Conservation (phyloP, 352 stramenopile species). For the Pythium utonaiense region DNA sequence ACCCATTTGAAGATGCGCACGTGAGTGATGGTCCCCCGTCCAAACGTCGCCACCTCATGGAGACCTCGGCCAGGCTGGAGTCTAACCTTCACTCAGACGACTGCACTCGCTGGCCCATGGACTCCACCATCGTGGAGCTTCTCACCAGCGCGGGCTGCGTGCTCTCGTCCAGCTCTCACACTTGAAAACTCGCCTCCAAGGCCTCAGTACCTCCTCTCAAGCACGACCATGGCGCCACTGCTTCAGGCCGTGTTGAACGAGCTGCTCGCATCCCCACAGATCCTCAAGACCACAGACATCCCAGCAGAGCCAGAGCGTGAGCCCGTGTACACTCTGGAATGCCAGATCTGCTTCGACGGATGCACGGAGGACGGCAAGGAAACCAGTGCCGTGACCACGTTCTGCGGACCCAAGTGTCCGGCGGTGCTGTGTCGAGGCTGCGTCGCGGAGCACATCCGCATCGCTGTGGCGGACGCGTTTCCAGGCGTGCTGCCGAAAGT, state of each 20-base stretch:
- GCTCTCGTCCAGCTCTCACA: too few relatives aligned
- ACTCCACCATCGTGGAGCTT: too few relatives aligned
- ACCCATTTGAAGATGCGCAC: too few relatives aligned
- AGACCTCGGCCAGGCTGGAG: too few relatives aligned
- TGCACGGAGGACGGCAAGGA: not conserved
- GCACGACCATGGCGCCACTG: constrained; percentile 7
- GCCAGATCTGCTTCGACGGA: constrained; percentile 25
- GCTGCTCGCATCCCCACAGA: constrained; percentile 1
- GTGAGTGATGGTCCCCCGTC: too few relatives aligned
- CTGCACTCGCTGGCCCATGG: too few relatives aligned
- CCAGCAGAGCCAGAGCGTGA: not conserved
- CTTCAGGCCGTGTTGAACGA: not conserved
- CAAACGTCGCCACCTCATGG: too few relatives aligned
- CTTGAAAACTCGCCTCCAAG: too few relatives aligned
- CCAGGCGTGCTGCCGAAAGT: constrained; percentile 21
- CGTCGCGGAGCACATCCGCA: constrained; percentile 14
- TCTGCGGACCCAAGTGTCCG: constrained; percentile 18
- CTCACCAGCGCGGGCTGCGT: too few relatives aligned
- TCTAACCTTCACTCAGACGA: too few relatives aligned
- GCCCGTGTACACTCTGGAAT: not conserved
- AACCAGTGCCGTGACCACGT: not conserved
- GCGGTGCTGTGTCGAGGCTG: constrained; percentile 19
- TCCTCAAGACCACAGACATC: not conserved
- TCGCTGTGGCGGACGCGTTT: constrained; percentile 5
- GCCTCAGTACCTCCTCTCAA: not conserved